Base-by-base conservation (phyloP, 495 filamentous ascomycete genomes). In the Penicillium herquei region DNA sequence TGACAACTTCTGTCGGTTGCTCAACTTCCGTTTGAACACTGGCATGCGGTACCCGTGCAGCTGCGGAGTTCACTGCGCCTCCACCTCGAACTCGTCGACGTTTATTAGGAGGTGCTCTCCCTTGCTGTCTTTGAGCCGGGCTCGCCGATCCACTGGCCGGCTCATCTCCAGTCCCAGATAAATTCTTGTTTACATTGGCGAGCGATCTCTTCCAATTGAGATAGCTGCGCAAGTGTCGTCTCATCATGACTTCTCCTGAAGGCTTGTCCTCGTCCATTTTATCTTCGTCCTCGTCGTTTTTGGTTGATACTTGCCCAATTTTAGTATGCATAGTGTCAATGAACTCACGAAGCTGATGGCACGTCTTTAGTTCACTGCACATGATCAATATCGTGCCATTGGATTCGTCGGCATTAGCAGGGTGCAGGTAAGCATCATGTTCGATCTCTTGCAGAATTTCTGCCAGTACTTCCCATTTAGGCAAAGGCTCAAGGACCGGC, bases 361-460 rank as follows among this genome's bases (percentile, higher is more conserved):
- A 96, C 13, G 91, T 96, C 45, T 85, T 85, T 62, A 89, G 84
- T 63, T 96, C 95, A 11, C 85, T 86, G 64, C 95, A 98, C 94
- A 98, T 98, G 58, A 98, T 89, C 35, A 98, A 70, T 40, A 95
- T 90, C 2, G 90, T 91, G 40, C 88, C 88, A 65, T 92, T 96
- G 4, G 92, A 96, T 63, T 91, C 91, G 74, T 93, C 89, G n/a
- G 79, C 76, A 13, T 74, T 68, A 3, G 72, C 67, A 11, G 91
- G 90, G 56, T 96, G 91, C 49, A 96, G 84, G 64, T 95, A 96
- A 37, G 87, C 79, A 59, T 97, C 95, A 51, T 87, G 84, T 59
- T 98, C 95, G 61, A 98, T 97, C 70, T 98, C 94, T 45, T 91
- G 87, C 3, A 98, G 75, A 7, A 96, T 84, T 32, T 96, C 91